These are phyloP conservation scores for Magnaporthiopsis rhizophila DNA, from an alignment of 2,329 filamentous ascomycete species.

Conservation along the genomic window DNA sequence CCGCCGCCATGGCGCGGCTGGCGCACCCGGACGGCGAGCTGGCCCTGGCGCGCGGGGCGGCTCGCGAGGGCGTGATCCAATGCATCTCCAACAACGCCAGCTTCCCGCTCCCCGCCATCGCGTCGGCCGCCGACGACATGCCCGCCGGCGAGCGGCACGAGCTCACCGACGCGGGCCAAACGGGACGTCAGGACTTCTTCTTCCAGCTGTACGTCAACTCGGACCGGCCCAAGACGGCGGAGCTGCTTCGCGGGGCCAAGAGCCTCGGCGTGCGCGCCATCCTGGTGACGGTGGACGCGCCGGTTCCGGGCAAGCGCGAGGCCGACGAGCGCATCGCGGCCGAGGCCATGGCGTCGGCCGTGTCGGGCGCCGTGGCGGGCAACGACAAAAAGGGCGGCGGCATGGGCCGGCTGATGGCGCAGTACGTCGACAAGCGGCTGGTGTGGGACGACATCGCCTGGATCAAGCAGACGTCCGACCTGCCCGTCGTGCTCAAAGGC, in stretches of 20 bases:
- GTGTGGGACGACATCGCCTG: constrained; percentile 51
- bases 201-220: constrained; percentile 49
- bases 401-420: constrained; percentile 41
- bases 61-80: constrained; percentile 38
- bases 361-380: constrained; percentile 31
- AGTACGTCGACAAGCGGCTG: constrained; percentile 33
- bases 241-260: constrained; percentile 31
- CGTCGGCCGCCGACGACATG: constrained; percentile 8
- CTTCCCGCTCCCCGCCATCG: constrained; percentile 15
- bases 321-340: constrained; percentile 44
- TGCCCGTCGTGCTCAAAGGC: constrained; percentile 49
- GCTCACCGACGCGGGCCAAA: background rate
- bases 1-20: constrained; percentile 40
- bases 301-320: constrained; percentile 48
- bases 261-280: constrained; percentile 38
- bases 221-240: constrained; percentile 38
- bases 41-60: constrained; percentile 39
- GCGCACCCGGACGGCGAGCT: constrained; percentile 45
- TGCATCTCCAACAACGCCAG: constrained; percentile 21
- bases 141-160: background rate
- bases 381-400: constrained; percentile 47
- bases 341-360: constrained; percentile 29
- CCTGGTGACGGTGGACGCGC: constrained; percentile 47
- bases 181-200: constrained; percentile 31
- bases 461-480: constrained; percentile 42